Conservation (phyloP, 495 filamentous ascomycete genomes). For the Xanthoparmelia taractica region DNA sequence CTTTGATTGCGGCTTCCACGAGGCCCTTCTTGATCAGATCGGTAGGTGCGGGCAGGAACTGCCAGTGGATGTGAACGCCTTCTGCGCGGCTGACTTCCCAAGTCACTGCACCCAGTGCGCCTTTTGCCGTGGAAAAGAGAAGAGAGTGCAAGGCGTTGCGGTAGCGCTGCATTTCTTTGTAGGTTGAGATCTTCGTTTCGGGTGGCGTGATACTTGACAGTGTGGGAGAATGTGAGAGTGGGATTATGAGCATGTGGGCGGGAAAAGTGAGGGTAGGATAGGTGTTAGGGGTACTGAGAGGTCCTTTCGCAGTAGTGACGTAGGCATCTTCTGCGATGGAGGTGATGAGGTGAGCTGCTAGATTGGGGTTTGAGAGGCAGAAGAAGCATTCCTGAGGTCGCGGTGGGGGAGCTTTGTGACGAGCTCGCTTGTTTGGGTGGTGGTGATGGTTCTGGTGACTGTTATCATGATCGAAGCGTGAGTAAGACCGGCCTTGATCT, state of each 20-base stretch:
- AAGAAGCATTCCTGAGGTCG: slow-evolving; percentile 84
- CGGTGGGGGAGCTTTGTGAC: slow-evolving; percentile 50
- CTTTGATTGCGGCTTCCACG: slow-evolving; percentile 76
- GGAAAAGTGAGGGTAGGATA: slow-evolving; percentile 69
- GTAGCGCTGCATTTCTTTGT: slow-evolving; percentile 73
- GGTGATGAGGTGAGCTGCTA: slow-evolving; percentile 80
- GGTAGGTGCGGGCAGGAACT: slow-evolving; percentile 72
- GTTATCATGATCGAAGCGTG: slow-evolving; percentile 48
- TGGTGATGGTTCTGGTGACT: slow-evolving; percentile 26
- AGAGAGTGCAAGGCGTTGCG: slow-evolving; percentile 64
- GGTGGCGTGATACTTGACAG: slow-evolving; percentile 51
- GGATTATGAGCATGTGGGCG: slow-evolving; percentile 84
- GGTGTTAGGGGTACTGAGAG: slow-evolving; percentile 59
- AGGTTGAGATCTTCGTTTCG: slow-evolving; percentile 47
- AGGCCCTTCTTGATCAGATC: slow-evolving; percentile 57
- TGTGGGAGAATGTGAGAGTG: slow-evolving; percentile 67
- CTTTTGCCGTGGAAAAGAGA: slow-evolving; percentile 42
- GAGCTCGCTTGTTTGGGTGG: slow-evolving; percentile 45
- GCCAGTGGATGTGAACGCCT: slow-evolving; percentile 88
- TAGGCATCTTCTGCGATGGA: slow-evolving; percentile 80
- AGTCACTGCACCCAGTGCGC: slow-evolving; percentile 68
- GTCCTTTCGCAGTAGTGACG: slow-evolving; percentile 85
- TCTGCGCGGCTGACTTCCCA: slow-evolving; percentile 77
- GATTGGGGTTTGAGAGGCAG: slow-evolving; percentile 75
- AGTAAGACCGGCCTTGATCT: slow-evolving; percentile 47